Conservation (phyloP, 306 rosid species). For the Ammopiptanthus mongolicus region DNA sequence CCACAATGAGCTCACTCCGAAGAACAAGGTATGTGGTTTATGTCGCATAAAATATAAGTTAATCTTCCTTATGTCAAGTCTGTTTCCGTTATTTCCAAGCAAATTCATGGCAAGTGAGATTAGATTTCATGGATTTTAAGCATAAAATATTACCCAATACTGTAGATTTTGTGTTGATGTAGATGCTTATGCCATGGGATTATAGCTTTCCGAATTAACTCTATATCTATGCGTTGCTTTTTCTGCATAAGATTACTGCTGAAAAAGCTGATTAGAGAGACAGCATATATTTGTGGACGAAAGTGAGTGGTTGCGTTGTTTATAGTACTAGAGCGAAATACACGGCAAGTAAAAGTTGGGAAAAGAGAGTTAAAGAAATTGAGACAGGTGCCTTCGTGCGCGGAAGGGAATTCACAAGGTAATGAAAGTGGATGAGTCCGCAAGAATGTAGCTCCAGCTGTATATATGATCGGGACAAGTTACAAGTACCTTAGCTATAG, state of each 20-base stretch:
- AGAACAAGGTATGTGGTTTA: conserved; percentile 57
- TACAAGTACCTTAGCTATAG: conserved; percentile 25
- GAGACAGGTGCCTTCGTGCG: conserved; percentile 32
- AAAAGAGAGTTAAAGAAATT: conserved; percentile 6
- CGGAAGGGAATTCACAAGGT: conserved; percentile 33
- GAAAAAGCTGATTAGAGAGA: conserved; percentile 56
- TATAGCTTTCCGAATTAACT: conserved; percentile 28
- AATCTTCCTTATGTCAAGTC: neutral
- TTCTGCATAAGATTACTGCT: conserved; percentile 54
- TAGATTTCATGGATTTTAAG: conserved; percentile 7
- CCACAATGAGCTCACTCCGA: conserved; percentile 27
- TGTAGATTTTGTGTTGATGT: conserved; percentile 31
- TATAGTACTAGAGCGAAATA: conserved; percentile 27
- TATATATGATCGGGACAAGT: conserved; percentile 23
- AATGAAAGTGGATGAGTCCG: conserved; percentile 21
- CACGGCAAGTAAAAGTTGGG: conserved; percentile 37
- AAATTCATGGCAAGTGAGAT: neutral
- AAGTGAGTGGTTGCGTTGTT: conserved; percentile 29
- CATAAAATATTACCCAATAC: conserved; percentile 32
- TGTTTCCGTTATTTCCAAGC: conserved; percentile 18
- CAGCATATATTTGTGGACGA: conserved; percentile 30
- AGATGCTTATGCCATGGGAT: conserved; percentile 27
- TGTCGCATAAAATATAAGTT: conserved; percentile 46
- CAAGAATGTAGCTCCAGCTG: conserved; percentile 58
- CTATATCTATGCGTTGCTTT: conserved; percentile 22